A percentile compares a stretch with the other conserved stretches of the same genome.
Conservation (phyloP, 2,329 filamentous ascomycete species). For the Sclerotinia subarctica region DNA sequence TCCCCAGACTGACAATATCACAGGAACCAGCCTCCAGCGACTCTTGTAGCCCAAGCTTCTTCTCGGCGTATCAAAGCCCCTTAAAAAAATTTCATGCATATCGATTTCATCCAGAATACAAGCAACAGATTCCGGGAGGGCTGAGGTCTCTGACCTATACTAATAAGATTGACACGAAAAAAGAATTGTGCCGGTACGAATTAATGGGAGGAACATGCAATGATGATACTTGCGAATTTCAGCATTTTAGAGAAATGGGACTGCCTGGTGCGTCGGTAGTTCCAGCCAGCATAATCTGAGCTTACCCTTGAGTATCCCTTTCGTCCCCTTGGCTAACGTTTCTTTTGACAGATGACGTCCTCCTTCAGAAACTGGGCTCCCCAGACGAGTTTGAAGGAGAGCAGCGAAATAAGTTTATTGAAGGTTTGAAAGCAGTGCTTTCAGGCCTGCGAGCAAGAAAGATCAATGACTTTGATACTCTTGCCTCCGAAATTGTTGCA, state of each 20-base stretch:
- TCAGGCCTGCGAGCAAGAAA: constrained; percentile 57
- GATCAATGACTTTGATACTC: constrained; percentile 62
- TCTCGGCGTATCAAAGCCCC: constrained; percentile 75
- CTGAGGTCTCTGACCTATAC: constrained; percentile 91
- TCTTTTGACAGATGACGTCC: constrained; percentile 60
- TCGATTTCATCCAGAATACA: constrained; percentile 81
- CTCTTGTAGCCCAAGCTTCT: constrained; percentile 25
- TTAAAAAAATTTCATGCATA: constrained; percentile 81
- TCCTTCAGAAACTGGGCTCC: constrained; percentile 68
- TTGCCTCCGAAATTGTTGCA: constrained; percentile 64
- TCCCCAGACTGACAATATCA: constrained; percentile 28
- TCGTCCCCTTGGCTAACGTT: constrained; percentile 42
- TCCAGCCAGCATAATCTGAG: constrained; percentile 29
- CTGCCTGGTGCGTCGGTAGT: constrained; percentile 66
- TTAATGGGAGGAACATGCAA: constrained; percentile 67
- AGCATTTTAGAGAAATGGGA: constrained; percentile 76
- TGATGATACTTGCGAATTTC: constrained; percentile 66
- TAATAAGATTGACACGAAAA: constrained; percentile 77
- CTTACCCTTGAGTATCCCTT: constrained; percentile 31
- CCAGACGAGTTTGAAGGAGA: constrained; percentile 61
- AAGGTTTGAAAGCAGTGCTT: constrained; percentile 60
- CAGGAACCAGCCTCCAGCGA: constrained; percentile 24
- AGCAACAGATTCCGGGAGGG: constrained; percentile 66
- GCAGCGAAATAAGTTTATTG: constrained; percentile 58
- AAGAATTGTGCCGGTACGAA: constrained; percentile 74